phyloP scores from a whole-genome alignment of 2,329 filamentous ascomycete species.

The Cladosporium sphaerospermum region DNA sequence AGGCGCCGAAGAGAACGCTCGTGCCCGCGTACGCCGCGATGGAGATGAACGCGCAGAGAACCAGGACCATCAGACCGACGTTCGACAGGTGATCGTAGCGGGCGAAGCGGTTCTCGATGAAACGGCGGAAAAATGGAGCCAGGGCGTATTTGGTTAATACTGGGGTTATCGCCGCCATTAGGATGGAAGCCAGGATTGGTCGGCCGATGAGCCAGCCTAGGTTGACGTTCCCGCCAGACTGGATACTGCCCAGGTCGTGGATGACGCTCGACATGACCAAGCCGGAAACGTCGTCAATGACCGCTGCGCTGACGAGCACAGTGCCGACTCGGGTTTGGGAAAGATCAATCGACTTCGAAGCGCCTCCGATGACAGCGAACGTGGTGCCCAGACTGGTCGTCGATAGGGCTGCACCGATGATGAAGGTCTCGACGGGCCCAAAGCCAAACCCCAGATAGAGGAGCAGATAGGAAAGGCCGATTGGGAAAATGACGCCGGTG shows the following conservation, averaged over 20 bases:
- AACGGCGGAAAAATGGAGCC: constrained; percentile 26
- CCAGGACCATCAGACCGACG: constrained; percentile 26
- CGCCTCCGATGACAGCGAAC: constrained; percentile 30
- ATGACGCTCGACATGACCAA: constrained; percentile 38
- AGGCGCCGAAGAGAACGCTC: constrained; percentile 27
- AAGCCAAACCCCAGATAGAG: constrained; percentile 41
- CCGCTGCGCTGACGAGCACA: constrained; percentile 41
- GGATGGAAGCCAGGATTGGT: constrained; percentile 25
- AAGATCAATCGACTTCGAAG: constrained; percentile 34
- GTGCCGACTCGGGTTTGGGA: constrained; percentile 40
- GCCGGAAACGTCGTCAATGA: constrained; percentile 43
- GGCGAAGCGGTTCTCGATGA: constrained; percentile 23
- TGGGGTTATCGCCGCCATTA: constrained; percentile 21
- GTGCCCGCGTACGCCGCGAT: constrained; percentile 28
- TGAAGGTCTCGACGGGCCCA: constrained; percentile 24
- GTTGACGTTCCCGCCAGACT: constrained; percentile 13
- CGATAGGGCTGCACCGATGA: constrained; percentile 27
- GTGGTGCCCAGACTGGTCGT: constrained; percentile 30
- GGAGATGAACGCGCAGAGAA: constrained; percentile 26
- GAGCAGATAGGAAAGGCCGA: constrained; percentile 40
- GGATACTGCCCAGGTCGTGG: constrained; percentile 20
- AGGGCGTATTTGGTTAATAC: constrained; percentile 32
- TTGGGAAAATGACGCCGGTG: constrained; percentile 42
- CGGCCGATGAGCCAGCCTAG: constrained; percentile 26
- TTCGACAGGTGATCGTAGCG: constrained; percentile 3